Base-by-base conservation (phyloP, 441 rosid species). In the Pelargonium australe region DNA sequence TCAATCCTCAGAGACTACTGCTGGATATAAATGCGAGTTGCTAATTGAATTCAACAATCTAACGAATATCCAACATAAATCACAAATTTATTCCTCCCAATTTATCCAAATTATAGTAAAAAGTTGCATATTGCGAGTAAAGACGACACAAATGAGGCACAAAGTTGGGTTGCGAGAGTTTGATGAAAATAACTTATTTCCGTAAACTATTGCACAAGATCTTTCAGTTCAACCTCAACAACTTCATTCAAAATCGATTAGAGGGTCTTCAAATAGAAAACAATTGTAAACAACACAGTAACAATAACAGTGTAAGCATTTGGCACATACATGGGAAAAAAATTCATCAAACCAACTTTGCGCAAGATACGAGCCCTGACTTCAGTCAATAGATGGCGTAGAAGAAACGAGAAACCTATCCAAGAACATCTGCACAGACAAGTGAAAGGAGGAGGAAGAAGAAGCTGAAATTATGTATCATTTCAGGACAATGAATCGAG, bases 181-280 rank as follows among this genome's bases (percentile, higher is more conserved):
- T 7, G 45, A 41, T 41, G 45, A 7, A 41, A 41, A 1, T 7
- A 1, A 41, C 7, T 41, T 9, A 41, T 41, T 49, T 49, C 16
- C 0, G 57, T 12, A 13, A 49, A 14, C 51, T 12, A 49, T 49
- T 49, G 57, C 16, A 49, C 57, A 49, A 12, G 12, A 12, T 49
- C 5, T 14, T 49, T 49, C 45, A 41, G 45, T 41, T 41, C 45
- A 41, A 7, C 45, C 45, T 41, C 45, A 41, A 41, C 45, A 55
- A 55, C 61, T 55, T 16, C 17, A 55, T 17, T 17, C 8, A 55
- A 55, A 16, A 55, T 55, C 17, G 61, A 55, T 55, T 55, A 16
- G 61, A 49, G 57, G 57, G 61, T 7, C 61, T 55, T 55, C 61
- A 55, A 51, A 16, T 7, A 55, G 61, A 55, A 55, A 55, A 55